Base-by-base conservation (phyloP, 805 yeast genomes). In the Komagataella populi region DNA sequence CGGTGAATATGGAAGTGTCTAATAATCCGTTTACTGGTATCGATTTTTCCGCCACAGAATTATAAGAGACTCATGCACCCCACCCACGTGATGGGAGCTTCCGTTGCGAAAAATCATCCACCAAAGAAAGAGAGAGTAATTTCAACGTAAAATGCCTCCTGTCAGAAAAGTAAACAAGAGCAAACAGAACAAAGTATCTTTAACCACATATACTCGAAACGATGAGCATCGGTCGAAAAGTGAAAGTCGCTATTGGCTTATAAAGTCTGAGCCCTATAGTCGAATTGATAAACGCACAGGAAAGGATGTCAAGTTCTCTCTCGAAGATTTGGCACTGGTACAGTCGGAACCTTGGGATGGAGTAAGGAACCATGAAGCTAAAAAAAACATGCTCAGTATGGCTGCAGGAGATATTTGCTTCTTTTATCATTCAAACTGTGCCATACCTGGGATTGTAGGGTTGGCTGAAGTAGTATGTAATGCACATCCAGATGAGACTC, bases 401-500 rank as follows among this genome's bases (percentile, higher is more conserved):
- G 54, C 61, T 17, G 55, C 56, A 45, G 76, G 71, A 14, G 83
- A 78, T 53, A 50, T 70, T 6, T 71, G 74, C 23, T 64, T 78
- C 6, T 77, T 79, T 53, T 78, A 78, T 54, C 80, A 78, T 53
- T 78, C 82, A 3, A 78, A 78, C 56, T 73, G 83, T 54, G 69
- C 71, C 22, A 58, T 57, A 3, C 83, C 83, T 1, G 83, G 80
- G 0, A 70, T 79, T 14, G 81, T 76, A 6, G 83, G 83, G 2
- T 55, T 74, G 12, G 71, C 73, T 3, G 59, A 60, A 48, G 73
- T 72, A 4, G 59, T 53, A 4, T 55, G 58, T 6, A 64, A 59
- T 43, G 70, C 73, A 6, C 65, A 63, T 46, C 73, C 75, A 0
- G 77, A 72, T 54, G 53, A 55, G 12, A 55, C 63, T 36, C 77